Evolutionary conservation across 768 basidiomycete genomes (phyloP).

Genomic region (Lentinula raphanica): DNA sequence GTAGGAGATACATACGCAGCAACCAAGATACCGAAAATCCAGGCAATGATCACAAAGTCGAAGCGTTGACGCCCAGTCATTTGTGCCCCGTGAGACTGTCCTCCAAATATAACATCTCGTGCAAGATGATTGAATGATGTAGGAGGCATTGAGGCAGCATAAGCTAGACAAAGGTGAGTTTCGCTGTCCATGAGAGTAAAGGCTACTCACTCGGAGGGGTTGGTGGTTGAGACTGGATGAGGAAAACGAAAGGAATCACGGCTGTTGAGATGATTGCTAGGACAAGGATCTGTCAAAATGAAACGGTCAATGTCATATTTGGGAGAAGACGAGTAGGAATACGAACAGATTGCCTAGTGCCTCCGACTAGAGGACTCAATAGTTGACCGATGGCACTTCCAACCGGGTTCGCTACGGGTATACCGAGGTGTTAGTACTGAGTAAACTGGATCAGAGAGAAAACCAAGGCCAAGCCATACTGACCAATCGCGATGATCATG

Average conservation of each 20-base stretch:
- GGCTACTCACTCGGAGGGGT: slow-evolving; percentile 79
- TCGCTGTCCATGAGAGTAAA: too few species aligned
- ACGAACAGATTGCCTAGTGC: slow-evolving; percentile 54
- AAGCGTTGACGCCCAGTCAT: slow-evolving; percentile 66
- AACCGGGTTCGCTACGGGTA: slow-evolving; percentile 57
- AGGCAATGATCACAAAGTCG: slow-evolving; percentile 58
- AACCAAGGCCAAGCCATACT: neutral
- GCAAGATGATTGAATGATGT: slow-evolving; percentile 47
- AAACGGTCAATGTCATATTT: neutral
- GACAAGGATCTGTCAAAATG: slow-evolving; percentile 50
- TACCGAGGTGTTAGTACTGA: too few species aligned
- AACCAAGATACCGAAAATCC: slow-evolving; percentile 61
- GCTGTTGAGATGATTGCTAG: slow-evolving; percentile 69
- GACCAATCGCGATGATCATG: slow-evolving; percentile 51
- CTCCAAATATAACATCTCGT: slow-evolving; percentile 40
- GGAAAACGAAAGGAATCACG: slow-evolving; percentile 49
- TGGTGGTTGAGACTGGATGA: slow-evolving; percentile 60
- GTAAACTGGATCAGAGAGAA: too few species aligned
- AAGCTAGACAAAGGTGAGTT: slow-evolving; percentile 54
- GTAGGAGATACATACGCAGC: slow-evolving; percentile 43
- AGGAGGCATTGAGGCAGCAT: slow-evolving; percentile 58
- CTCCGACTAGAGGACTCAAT: slow-evolving; percentile 56
- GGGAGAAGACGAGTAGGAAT: neutral
- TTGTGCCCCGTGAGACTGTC: slow-evolving; percentile 37
- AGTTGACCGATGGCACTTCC: slow-evolving; percentile 72